phyloP scores from a whole-genome alignment of 345 rosid species.

The Eucalyptus cloeziana region DNA sequence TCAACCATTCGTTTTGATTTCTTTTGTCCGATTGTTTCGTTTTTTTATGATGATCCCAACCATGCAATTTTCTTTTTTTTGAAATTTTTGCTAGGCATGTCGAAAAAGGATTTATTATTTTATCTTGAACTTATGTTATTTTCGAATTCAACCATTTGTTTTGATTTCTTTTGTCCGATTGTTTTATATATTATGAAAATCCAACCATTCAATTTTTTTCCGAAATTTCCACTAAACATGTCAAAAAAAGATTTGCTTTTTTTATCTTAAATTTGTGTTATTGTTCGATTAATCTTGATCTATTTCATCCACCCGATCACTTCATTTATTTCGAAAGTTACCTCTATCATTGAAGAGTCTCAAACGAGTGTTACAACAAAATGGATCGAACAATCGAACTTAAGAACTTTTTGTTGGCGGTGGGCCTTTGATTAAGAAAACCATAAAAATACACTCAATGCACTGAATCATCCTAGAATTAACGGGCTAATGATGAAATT shows the following conservation, averaged over 20 bases:
- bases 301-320: too few relatives aligned
- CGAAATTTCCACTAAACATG: background rate
- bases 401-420: rapidly evolving
- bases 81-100: too few relatives aligned
- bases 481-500: background rate
- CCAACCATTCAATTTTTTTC: background rate
- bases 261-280: background rate
- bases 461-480: background rate
- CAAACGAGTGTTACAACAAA: rapidly evolving
- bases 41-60: too few relatives aligned
- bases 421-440: background rate
- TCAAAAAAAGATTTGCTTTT: background rate
- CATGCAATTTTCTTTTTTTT: too few relatives aligned
- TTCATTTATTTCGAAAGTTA: background rate
- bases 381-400: rapidly evolving
- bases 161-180: too few relatives aligned
- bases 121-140: too few relatives aligned
- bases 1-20: background rate
- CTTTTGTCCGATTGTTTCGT: background rate
- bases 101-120: too few relatives aligned
- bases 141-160: too few relatives aligned
- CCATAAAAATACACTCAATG: too few relatives aligned
- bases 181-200: too few relatives aligned
- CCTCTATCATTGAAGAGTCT: too few relatives aligned
- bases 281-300: background rate